Base-by-base conservation (phyloP, 2,329 filamentous ascomycete genomes). In the Sclerotinia nivalis region DNA sequence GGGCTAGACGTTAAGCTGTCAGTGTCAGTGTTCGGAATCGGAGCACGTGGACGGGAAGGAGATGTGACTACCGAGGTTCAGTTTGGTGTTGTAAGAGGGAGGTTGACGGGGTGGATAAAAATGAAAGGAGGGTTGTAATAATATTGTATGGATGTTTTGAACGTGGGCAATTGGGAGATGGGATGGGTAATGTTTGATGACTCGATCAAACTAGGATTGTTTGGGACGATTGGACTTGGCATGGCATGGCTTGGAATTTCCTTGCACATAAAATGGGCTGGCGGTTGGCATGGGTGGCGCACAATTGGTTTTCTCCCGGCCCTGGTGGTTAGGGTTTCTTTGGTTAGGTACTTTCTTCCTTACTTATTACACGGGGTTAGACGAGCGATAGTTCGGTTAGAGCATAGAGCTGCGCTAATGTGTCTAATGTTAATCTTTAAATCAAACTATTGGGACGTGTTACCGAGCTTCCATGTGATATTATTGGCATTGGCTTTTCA, bases 1-100 rank as follows among this genome's bases (percentile, higher is more conserved):
- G 84, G 69, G 81, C 81, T 50, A 74, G 77, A 68, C 74, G 73
- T 59, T 78, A 70, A 75, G 45, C 31, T n/a, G 31, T 52, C 31
- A 37, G 34, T 40, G 34, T n/a, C 22, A 40, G 47, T 18, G 47
- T 40, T 40, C 28, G 47, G 31, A 25, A 37, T 64, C 0, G 31
- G 50, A 50, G 7, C 31, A 52, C 47, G 31, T 64, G 60, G 47
- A 22, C 47, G 22, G 47, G 31, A 52, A 61, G 34, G 10, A 28
- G n/a, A 59, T 43, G n/a, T 28, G 37, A 45, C 56, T 43, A 25
- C 56, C 56, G 37, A 60, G 56, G 37, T 28, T 43, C n/a, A 43
- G 56, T 47, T 22, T 55, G 61, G 15, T 31, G 37, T 62, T 62
- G 49, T 52, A 47, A 18, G 47, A 40, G 28, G 45, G 15, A 3